Base-by-base conservation (phyloP, 1,284 basidiomycete species). In the Ganoderma lingzhi region DNA sequence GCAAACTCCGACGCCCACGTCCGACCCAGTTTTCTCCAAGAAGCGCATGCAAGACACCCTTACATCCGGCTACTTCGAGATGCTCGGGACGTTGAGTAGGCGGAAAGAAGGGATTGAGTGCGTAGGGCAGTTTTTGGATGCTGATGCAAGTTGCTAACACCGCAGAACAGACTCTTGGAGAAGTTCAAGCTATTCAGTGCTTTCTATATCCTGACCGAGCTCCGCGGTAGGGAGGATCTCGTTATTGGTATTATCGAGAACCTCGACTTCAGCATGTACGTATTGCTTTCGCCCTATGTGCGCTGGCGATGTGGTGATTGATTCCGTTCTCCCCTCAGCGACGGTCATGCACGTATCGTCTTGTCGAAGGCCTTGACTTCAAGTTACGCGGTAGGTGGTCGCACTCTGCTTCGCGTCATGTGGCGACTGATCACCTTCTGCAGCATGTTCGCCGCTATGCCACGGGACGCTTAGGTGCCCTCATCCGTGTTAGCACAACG, bases 341-440 rank as follows among this genome's bases (percentile, higher is more conserved):
- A 98, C 80, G 96, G 96, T 0, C 96, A 98, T 81, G 89, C 96
- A 0, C 90, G 96, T 30, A 93, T 98, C 59, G 91, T 98, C 10
- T 82, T 98, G 19, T 95, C 95, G 12, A 99, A 98, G 78, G 95
- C 96, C 0, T 83, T 99, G 42, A 99, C 97, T 0, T 97, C 96
- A 1, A 94, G 90, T 77, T 95, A 96, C 80, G 92, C 93, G 83
- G 94, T 93, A 73, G 15, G 23, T 17, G 28, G 23, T 28, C 12
- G 23, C 48, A 32, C 17, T 62, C 82, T n/a, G n/a, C n/a, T 37
- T n/a, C 6, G 14, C 28, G 1, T 15, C 17, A 19, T 28, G 5
- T 23, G 9, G n/a, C 28, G 8, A 41, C 56, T 28, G n/a, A 45
- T 30, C 61, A 44, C 35, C 35, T 58, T 44, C 30, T 32, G 35